phyloP scores from a whole-genome alignment of 441 rosid genomes.

The Populus hybrid region DNA sequence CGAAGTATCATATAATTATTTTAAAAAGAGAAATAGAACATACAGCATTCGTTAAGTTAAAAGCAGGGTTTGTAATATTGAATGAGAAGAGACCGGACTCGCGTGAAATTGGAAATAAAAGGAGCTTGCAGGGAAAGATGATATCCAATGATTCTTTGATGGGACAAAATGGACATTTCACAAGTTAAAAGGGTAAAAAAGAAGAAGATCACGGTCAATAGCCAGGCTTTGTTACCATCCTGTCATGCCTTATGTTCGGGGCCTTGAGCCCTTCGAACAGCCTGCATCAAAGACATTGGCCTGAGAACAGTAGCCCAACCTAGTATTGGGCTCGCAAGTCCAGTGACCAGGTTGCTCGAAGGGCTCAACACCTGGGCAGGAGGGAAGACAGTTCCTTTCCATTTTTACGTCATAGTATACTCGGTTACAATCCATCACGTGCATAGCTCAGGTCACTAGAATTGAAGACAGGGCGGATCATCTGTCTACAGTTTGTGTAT shows the following conservation, averaged over 20 bases:
- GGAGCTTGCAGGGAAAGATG: too few relatives aligned
- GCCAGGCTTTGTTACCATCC: not conserved
- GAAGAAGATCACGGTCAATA: too few relatives aligned
- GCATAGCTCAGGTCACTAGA: not conserved
- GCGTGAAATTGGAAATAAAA: too few relatives aligned
- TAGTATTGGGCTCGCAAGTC: not conserved
- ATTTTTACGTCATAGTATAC: not conserved
- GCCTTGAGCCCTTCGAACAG: not conserved
- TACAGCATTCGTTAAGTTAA: too few relatives aligned
- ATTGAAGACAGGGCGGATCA: not conserved
- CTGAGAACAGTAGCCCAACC: not conserved
- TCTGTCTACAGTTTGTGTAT: not conserved
- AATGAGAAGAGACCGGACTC: too few relatives aligned
- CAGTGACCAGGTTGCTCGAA: not conserved
- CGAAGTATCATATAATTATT: too few relatives aligned
- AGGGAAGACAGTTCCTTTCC: not conserved
- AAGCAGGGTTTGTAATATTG: too few relatives aligned
- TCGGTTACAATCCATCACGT: not conserved
- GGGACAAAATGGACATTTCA: too few relatives aligned
- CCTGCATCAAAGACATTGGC: not conserved
- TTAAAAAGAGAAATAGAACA: too few relatives aligned
- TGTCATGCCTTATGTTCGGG: not conserved
- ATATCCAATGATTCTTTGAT: too few relatives aligned
- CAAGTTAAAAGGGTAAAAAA: too few relatives aligned
- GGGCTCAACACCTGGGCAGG: not conserved